phyloP scores from a whole-genome alignment of 129 eudicot genomes.

The Artemisia argyi region DNA sequence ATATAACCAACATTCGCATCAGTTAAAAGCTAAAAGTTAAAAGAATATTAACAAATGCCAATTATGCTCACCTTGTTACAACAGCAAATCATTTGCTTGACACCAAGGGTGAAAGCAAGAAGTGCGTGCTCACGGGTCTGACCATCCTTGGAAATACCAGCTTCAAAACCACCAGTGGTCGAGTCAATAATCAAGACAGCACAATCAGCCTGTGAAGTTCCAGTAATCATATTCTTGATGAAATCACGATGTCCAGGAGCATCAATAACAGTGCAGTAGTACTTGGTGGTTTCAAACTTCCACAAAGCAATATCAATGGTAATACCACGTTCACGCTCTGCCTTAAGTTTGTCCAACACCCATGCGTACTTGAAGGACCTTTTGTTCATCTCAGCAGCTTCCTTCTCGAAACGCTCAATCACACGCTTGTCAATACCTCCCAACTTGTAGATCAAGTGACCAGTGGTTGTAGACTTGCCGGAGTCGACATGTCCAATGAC shows the following conservation, averaged over 20 bases:
- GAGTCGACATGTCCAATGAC: slow-evolving; percentile 69
- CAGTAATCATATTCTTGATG: slow-evolving; percentile 68
- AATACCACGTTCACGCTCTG: slow-evolving; percentile 70
- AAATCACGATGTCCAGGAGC: slow-evolving; percentile 26
- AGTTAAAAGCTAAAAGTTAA: no score
- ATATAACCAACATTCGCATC: not conserved
- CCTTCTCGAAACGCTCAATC: slow-evolving; percentile 59
- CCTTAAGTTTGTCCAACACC: slow-evolving; percentile 68
- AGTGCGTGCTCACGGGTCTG: slow-evolving; percentile 48
- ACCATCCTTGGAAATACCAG: slow-evolving; percentile 19
- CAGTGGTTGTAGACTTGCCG: slow-evolving; percentile 63
- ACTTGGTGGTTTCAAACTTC: slow-evolving; percentile 67
- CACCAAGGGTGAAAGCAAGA: slow-evolving; percentile 67
- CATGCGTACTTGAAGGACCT: slow-evolving; percentile 63
- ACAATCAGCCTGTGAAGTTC: slow-evolving; percentile 64
- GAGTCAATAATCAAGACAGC: slow-evolving; percentile 59
- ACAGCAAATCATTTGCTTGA: slow-evolving; percentile 60
- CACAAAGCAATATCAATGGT: slow-evolving; percentile 62
- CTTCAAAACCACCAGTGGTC: slow-evolving; percentile 60
- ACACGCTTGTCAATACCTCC: slow-evolving; percentile 69
- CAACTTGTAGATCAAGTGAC: slow-evolving; percentile 64
- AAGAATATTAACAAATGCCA: not conserved
- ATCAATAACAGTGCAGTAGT: slow-evolving; percentile 36
- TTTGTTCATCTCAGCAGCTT: slow-evolving; percentile 69
- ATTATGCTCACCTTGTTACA: slow-evolving; percentile 35